phyloP scores from a whole-genome alignment of 148 eudicot species.

The Rhododendron molle region DNA sequence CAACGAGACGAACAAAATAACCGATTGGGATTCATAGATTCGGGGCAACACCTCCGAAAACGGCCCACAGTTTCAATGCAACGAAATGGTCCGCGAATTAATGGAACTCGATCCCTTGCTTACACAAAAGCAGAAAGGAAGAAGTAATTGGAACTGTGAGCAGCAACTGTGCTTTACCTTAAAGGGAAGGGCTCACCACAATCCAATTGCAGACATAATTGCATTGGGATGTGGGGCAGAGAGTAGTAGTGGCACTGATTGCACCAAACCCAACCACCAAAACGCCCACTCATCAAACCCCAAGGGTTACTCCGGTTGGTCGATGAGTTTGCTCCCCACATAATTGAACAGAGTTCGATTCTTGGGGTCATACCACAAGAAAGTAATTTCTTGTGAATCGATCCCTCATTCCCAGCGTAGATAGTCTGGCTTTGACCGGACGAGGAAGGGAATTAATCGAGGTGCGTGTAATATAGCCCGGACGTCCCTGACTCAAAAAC shows the following conservation, averaged over 20 bases:
- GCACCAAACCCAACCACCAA: slow-evolving; percentile 4
- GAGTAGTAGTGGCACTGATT: not conserved
- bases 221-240: not conserved
- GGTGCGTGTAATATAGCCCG: too few relatives aligned
- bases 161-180: not conserved
- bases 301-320: not conserved
- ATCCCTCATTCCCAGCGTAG: too few relatives aligned
- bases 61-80: not conserved
- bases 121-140: not conserved
- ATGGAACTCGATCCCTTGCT: not conserved
- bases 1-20: not conserved
- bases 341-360: too few relatives aligned
- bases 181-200: not conserved
- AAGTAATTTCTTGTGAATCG: too few relatives aligned
- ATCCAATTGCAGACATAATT: not conserved
- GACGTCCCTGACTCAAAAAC: not conserved
- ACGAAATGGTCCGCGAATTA: not conserved
- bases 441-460: too few relatives aligned
- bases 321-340: too few relatives aligned
- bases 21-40: not conserved
- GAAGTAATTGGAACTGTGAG: not conserved
- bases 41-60: not conserved
- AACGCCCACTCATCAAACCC: not conserved
- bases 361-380: not conserved
- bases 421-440: not conserved